phyloP scores from a whole-genome alignment of 495 filamentous ascomycete genomes.

The Aspergillus campestris region DNA sequence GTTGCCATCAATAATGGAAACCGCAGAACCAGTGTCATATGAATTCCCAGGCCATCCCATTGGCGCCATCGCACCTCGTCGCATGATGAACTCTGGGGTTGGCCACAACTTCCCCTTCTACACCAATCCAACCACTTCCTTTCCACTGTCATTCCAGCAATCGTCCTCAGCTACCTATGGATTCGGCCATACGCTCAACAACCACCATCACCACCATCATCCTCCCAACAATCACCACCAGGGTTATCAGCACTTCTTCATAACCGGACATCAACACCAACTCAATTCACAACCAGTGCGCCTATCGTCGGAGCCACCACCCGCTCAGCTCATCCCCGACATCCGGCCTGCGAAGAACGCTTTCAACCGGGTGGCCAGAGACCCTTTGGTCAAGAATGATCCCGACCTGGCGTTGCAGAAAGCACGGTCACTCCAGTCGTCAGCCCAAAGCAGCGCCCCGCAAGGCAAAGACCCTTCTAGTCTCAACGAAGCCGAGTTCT shows the following conservation, averaged over 20 bases:
- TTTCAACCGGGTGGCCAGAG: constrained; percentile 22
- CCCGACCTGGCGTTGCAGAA: constrained; percentile 2
- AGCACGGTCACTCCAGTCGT: not conserved
- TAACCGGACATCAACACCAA: constrained; percentile 19
- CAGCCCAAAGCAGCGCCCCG: constrained; percentile 1
- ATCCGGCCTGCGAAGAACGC: constrained; percentile 37
- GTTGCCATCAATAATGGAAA: constrained; percentile 25
- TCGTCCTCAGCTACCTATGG: constrained; percentile 28
- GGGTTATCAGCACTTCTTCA: constrained; percentile 26
- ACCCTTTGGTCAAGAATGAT: constrained; percentile 14
- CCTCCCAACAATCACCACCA: constrained; percentile 20
- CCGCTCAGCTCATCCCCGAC: constrained; percentile 26
- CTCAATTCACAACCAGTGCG: constrained; percentile 22
- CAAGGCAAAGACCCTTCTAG: constrained; percentile 11
- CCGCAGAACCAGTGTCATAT: constrained; percentile 36
- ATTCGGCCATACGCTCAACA: constrained; percentile 24
- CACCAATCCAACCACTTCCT: constrained; percentile 27
- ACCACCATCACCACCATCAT: constrained; percentile 23
- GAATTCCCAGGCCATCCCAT: constrained; percentile 34
- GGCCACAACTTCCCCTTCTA: constrained; percentile 33
- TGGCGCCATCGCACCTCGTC: constrained; percentile 29
- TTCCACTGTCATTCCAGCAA: constrained; percentile 30
- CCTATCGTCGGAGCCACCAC: constrained; percentile 24
- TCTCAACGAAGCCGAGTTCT: constrained; percentile 49
- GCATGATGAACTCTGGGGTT: constrained; percentile 28